Conservation (phyloP, 306 rosid genomes). For the Benincasa hispida region DNA sequence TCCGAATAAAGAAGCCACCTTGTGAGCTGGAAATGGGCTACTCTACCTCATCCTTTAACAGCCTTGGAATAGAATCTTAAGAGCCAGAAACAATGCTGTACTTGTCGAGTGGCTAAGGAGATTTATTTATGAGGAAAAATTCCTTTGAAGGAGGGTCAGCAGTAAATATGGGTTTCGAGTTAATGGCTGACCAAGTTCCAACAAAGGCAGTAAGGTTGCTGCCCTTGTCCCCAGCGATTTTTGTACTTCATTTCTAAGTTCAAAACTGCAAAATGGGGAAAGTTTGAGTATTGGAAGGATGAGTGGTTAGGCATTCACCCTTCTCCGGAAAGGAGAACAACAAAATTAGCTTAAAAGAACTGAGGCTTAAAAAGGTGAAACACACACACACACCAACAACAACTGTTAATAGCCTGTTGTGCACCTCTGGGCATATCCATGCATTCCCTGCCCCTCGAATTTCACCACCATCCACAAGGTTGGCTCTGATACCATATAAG, state of each 20-base stretch:
- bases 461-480: conserved; percentile 95
- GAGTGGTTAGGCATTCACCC: not conserved
- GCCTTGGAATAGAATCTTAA: not conserved
- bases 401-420: conserved; percentile 1
- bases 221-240: not conserved
- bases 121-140: not conserved
- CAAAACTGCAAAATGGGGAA: not conserved
- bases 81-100: not conserved
- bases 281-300: not conserved
- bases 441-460: conserved; percentile 98
- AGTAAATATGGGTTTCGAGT: not conserved
- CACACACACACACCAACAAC: too few species aligned
- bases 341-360: not conserved
- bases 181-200: not conserved
- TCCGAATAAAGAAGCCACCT: not conserved
- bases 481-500: conserved; percentile 86
- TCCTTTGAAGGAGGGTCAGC: not conserved
- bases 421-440: conserved; percentile 97
- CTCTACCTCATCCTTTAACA: not conserved
- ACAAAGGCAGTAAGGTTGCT: not conserved
- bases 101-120: not conserved
- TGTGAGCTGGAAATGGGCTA: not conserved
- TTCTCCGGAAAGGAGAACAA: not conserved
- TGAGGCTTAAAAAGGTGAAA: not conserved
- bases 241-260: not conserved